A percentile compares a stretch with the other conserved stretches of the same genome.
Evolutionary conservation across 345 rosid genomes (phyloP).

Genomic region (Aquilaria malaccensis): DNA sequence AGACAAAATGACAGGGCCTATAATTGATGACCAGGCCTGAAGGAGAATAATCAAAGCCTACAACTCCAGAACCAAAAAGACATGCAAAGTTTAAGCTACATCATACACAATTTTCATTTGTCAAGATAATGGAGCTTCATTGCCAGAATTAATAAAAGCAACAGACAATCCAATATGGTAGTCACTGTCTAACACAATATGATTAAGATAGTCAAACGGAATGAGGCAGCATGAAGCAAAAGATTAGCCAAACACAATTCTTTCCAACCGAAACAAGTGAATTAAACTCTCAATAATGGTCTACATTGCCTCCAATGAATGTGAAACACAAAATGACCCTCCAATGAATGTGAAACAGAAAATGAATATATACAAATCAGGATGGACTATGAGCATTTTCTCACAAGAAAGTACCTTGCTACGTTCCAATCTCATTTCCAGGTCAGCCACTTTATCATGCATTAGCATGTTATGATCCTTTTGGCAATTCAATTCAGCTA

Average conservation of each 20-base stretch:
- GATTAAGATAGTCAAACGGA: too few relatives aligned
- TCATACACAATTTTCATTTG: too few relatives aligned
- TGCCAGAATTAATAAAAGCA: too few relatives aligned
- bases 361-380: background rate
- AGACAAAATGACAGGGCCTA: background rate
- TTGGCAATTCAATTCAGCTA: slow-evolving; percentile 44
- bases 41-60: background rate
- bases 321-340: background rate
- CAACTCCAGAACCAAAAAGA: too few relatives aligned
- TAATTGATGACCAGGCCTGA: background rate
- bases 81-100: too few relatives aligned
- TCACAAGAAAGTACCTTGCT: slow-evolving; percentile 43
- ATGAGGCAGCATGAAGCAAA: background rate
- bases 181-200: too few relatives aligned
- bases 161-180: too few relatives aligned
- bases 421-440: slow-evolving; percentile 41
- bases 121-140: too few relatives aligned
- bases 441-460: slow-evolving; percentile 39
- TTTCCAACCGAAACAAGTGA: too few relatives aligned
- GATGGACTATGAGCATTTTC: background rate
- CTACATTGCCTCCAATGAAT: too few relatives aligned
- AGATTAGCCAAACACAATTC: too few relatives aligned
- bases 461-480: slow-evolving; percentile 46
- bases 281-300: too few relatives aligned
- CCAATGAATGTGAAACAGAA: background rate